These are phyloP conservation scores for Pyrus communis DNA, from an alignment of 306 rosid genomes.

Conservation along the genomic window DNA sequence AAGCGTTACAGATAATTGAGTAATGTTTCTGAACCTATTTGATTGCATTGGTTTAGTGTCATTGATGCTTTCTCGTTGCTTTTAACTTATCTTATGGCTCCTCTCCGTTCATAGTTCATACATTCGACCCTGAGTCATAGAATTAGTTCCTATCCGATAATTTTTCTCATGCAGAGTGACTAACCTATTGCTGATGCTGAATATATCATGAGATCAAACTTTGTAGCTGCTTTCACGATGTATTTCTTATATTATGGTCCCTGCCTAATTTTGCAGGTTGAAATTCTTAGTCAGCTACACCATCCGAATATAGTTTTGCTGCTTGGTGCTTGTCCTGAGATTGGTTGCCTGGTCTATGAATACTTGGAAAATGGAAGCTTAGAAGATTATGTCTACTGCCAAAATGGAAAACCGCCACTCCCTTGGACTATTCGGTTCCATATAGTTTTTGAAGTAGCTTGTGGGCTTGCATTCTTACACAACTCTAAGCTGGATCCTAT, in stretches of 20 bases:
- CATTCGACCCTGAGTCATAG: too few species aligned
- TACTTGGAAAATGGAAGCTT: conserved; percentile 88
- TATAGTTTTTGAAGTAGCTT: conserved; percentile 66
- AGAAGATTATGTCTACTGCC: conserved; percentile 51
- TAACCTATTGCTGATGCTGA: not conserved
- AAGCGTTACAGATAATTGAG: not conserved
- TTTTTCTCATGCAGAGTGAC: too few species aligned
- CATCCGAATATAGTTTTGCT: conserved; percentile 85
- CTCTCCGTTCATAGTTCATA: too few species aligned
- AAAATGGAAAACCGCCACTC: conserved; percentile 51
- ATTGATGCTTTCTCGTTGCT: not conserved
- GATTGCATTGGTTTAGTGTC: conserved; percentile 6
- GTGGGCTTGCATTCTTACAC: conserved; percentile 86
- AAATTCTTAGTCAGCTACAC: conserved; percentile 85
- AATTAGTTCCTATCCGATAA: too few species aligned
- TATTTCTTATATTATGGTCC: not conserved
- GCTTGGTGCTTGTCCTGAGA: conserved; percentile 95
- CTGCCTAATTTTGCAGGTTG: conserved; percentile 48
- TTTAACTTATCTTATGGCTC: too few species aligned
- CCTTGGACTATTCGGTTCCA: conserved; percentile 78
- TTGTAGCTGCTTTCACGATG: not conserved
- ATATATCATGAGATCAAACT: not conserved
- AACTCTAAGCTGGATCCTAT: conserved; percentile 75
- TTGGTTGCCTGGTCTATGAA: conserved; percentile 74
- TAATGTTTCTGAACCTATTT: conserved; percentile 14